Evolutionary conservation across 768 basidiomycete genomes (phyloP), one percentile per base, ranked within the genome.

Genomic region (Lanmaoa pseudosensibilis): DNA sequence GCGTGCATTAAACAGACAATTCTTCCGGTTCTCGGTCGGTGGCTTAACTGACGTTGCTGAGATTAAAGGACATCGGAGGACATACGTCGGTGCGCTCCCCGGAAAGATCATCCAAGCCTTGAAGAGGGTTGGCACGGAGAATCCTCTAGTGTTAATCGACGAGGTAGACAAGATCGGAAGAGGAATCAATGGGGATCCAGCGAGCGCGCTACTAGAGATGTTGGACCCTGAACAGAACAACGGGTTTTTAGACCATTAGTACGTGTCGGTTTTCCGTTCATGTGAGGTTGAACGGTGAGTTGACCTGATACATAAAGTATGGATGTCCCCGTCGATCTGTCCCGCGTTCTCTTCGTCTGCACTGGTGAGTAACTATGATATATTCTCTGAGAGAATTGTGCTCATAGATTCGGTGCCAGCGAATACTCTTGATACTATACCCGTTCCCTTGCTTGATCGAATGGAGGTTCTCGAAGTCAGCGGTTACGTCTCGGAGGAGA

Each of bases 11-110:
- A 86, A 88, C 27, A 76, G 96, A 56, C 87, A 93, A 70, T 98
- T 98, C 77, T 98, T 95, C 84, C 82, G 94, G 46, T 97, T 99
- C 75, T 93, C 90, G 10, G 96, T 98, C 5, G 96, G 97, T 60
- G 96, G 97, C 15, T 73, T 99, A 68, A 93, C 93, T 46, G 97
- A 99, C 70, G 94, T 98, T 1, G 97, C 97, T 53, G 97, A 98
- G 80, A 98, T 99, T 68, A 98, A 98, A 75, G 97, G 97, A 1
- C 97, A 99, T 68, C 77, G 97, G 65, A 78, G 97, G 69, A 99
- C 96, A n/a, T 98, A 97, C 68, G 92, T 95, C 50, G 92, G 90
- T 50, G 94, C 94, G 0, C 78, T 97, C 41, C 94, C 94, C 0
- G 94, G 94, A 36, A 97, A 96, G 80, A 93, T 95, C 56, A 92